Evolutionary conservation across 1,284 basidiomycete species (phyloP), one percentile per base, ranked within the genome.

Genomic region (Ceratorhiza oryzae-sativae): DNA sequence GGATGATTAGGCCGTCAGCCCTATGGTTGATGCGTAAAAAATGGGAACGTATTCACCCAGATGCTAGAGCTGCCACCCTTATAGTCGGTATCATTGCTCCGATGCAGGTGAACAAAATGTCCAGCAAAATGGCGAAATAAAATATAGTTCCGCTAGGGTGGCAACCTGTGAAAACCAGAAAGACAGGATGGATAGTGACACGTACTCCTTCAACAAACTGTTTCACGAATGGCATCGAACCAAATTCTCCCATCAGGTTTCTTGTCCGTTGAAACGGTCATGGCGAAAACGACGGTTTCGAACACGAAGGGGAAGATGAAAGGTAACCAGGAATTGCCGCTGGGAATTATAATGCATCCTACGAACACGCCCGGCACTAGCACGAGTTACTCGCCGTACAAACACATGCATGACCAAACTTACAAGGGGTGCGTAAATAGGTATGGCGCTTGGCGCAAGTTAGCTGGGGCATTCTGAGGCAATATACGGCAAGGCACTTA

Each of bases 291-390:
- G 13, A 30, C 13, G 3, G 62, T 36, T 51, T 65, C 62, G 48
- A 51, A 67, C 42, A 55, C 34, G 23, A 67, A 15, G 3, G 63
- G 63, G 13, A 55, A 67, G 25, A 67, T 39, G 49, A 39, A 67
- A 15, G 48, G 48, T 13, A 67, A 36, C 63, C 63, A 67, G 12
- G 39, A 12, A 18, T 39, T 12, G 30, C 20, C 10, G 12, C 48
- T 12, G 1, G 30, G 36, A 18, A 25, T 25, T 23, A 67, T 51
- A 6, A 67, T 18, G 18, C 63, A 67, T 5, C 63, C 63, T 1
- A 8, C 12, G 12, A 67, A 32, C 3, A 67, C 39, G 15, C 25
- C 63, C 4, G 63, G 63, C 5, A 67, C 63, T 67, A n/a, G 34
- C 12, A 25, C 3, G 34, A 27, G 41, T 39, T 23, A 36, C 23